Base-by-base conservation (phyloP, 257 asterid genomes). In the Perilla frutescens region DNA sequence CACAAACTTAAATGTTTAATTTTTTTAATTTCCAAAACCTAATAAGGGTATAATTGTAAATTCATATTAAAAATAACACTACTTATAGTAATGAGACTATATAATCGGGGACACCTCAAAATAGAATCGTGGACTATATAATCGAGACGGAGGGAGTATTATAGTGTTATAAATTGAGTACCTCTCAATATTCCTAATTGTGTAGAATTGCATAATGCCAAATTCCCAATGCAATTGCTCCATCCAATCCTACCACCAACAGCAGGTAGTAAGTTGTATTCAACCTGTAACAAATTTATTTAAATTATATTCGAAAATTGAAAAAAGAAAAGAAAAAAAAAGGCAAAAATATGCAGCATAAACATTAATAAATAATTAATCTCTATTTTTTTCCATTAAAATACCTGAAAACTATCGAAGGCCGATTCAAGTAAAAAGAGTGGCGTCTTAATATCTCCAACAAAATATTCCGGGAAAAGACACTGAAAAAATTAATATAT, bases 401-500 rank as follows among this genome's bases (percentile, higher is more conserved):
- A 5, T 45, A 84, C 86, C 84, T 84, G 86, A 8, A 4, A 73
- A 13, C 51, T 37, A 62, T 83, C 87, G 31, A 76, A 80, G 5
- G 74, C 72, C 1, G 87, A 76, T 37, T 79, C 66, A 5, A 80
- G 53, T 54, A 83, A 11, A 36, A 83, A 80, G 29, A 80, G 74
- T 3, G 87, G 84, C 8, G 84, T 80, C 14, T 36, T 15, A 6
- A 80, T 43, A 77, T 77, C 51, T 56, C 66, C 78, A 15, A 77
- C 54, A 20, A 74, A 39, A 80, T 83, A 58, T 66, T 80, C 84
- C 4, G 87, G 79, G 44, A 76, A 80, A 58, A 83, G 48, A 67
- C 87, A 83, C 87, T 80, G 77, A 14, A 2, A 70, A 72, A 15
- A 56, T 50, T 48, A 29, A 63, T 26, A 41, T 1, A 50, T 15